Evolutionary conservation across 495 filamentous ascomycete species (phyloP), one percentile per base, ranked within the genome.

Genomic region (Collariella sp.): DNA sequence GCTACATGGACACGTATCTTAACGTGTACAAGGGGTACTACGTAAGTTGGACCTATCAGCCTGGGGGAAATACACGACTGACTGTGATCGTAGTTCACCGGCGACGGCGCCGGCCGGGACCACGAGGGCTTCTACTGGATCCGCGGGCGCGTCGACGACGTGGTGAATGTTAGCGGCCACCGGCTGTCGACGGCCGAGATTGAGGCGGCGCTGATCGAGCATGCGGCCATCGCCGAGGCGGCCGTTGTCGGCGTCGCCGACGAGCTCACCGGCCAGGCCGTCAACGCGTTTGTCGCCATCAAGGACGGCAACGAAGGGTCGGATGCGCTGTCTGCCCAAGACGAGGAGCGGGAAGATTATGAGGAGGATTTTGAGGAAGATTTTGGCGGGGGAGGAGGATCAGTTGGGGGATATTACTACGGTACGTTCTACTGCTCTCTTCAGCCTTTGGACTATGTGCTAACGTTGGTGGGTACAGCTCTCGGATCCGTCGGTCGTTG

Each of bases 121-220:
- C 88, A 96, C 72, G 94, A 99, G 60, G 93, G 93, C 47, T 97
- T 97, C 77, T 97, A 97, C 81, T 97, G 94, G 94, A 97, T 99
- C 71, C 90, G 94, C 53, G 94, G 93, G 45, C 89, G 93, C 74
- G 93, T 97, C 26, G 93, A 99, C 66, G 93, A 99, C 62, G 93
- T 97, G 52, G 91, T 99, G 66, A 99, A 97, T 68, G 93, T 99
- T 46, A 90, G 85, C 56, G 93, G 93, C 29, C 94, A 99, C 67
- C 83, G 93, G 68, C 78, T 99, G 41, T 96, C 91, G 12, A 99
- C 94, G 16, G 93, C 93, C 42, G 93, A 98, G 71, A 97, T 98
- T 57, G 93, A 98, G 72, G 93, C 93, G 29, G 93, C 93, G 18
- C 80, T 98, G 36, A 82, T 98, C 56, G 93, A 97, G 76, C 88